Conservation (phyloP, 257 asterid genomes). For the Penstemon eatonii region DNA sequence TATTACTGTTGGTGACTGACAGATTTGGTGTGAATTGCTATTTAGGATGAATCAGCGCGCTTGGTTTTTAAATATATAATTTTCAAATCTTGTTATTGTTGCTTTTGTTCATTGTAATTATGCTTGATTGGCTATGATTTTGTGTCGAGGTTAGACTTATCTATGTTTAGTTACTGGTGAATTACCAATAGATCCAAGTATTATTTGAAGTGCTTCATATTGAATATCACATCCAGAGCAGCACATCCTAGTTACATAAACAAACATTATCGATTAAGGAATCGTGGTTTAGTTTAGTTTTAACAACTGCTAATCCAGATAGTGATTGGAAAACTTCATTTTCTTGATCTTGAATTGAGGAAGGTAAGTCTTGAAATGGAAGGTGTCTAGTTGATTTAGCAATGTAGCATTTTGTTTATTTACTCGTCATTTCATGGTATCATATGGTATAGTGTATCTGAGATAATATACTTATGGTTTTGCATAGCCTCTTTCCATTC, state of each 20-base stretch:
- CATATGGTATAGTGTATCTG: too few relatives aligned
- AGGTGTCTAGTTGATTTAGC: too few relatives aligned
- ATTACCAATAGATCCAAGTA: neutral
- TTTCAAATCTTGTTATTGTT: neutral
- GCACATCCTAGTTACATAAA: neutral
- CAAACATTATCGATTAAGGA: neutral
- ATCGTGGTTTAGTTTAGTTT: too few relatives aligned
- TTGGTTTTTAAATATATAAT: neutral
- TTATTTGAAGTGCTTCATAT: neutral
- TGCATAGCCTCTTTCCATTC: too few relatives aligned
- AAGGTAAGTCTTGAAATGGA: too few relatives aligned
- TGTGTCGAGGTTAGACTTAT: neutral
- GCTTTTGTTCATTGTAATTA: constrained; percentile 1
- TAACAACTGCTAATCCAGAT: too few relatives aligned
- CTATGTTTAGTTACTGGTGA: neutral
- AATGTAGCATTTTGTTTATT: too few relatives aligned
- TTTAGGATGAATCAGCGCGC: neutral
- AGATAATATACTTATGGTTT: too few relatives aligned
- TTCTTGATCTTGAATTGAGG: too few relatives aligned
- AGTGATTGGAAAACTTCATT: too few relatives aligned
- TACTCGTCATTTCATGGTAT: too few relatives aligned
- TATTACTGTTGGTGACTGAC: neutral
- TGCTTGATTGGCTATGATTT: neutral
- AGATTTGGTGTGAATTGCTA: neutral
- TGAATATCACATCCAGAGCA: neutral